Percentiles rank a stretch among this genome's conserved stretches.
phyloP scores from a whole-genome alignment of 164 flowering plant genomes.

The Litsea cubeba region DNA sequence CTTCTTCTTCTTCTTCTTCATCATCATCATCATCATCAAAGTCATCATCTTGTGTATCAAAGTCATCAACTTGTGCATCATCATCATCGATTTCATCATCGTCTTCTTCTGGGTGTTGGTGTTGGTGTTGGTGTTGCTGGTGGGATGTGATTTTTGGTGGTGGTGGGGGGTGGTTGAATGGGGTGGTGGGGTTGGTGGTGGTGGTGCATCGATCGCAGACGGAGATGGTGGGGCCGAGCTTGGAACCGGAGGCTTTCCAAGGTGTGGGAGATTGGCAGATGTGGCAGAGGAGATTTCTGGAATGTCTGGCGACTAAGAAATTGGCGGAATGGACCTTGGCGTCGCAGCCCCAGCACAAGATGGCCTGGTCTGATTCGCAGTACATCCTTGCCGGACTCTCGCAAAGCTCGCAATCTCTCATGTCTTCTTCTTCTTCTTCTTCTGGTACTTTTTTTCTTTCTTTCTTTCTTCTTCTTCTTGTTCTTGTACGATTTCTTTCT shows the following conservation, averaged over 20 bases:
- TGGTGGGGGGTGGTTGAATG: background rate
- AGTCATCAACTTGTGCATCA: conserved; percentile 5
- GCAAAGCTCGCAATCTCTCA: conserved; percentile 68
- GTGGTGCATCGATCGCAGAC: conserved; percentile 40
- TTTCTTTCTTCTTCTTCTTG: background rate
- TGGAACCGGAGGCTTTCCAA: conserved; percentile 65
- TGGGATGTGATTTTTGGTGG: background rate
- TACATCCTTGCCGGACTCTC: conserved; percentile 41
- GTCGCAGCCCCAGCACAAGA: conserved; percentile 72
- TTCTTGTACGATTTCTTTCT: too few species aligned
- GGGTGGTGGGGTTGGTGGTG: background rate
- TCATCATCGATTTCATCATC: conserved; percentile 6
- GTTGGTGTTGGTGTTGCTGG: background rate
- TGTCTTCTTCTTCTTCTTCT: conserved; percentile 10
- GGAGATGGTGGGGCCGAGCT: conserved; percentile 44
- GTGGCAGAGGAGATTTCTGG: conserved; percentile 52
- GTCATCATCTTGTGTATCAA: background rate
- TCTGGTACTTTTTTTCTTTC: background rate
- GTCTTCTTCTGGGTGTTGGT: conserved; percentile 4
- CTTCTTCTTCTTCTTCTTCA: conserved; percentile 10
- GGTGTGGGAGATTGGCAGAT: conserved; percentile 59
- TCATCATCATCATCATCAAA: background rate
- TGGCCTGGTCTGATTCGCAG: conserved; percentile 80
- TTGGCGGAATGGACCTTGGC: conserved; percentile 74
- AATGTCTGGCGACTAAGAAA: conserved; percentile 65